phyloP scores from a whole-genome alignment of 2,329 filamentous ascomycete genomes.

The Pyricularia sp. region DNA sequence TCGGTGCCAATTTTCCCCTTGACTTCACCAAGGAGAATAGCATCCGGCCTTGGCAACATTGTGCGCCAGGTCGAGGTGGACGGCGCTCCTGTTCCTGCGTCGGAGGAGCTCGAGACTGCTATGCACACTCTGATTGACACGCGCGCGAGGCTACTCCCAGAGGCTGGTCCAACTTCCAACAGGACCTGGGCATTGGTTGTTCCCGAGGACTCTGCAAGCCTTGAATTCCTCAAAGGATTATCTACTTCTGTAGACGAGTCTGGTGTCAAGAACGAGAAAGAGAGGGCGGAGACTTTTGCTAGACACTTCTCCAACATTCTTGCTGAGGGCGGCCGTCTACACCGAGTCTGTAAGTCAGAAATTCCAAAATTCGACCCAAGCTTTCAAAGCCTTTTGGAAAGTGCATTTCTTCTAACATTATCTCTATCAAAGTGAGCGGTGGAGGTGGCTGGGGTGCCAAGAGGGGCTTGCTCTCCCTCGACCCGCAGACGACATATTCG shows the following conservation, averaged over 20 bases:
- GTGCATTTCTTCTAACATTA: conserved; percentile 9
- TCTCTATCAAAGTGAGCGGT: conserved; percentile 51
- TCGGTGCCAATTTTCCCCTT: conserved; percentile 48
- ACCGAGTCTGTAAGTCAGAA: conserved; percentile 31
- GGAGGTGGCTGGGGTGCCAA: conserved; percentile 81
- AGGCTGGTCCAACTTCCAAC: conserved; percentile 1
- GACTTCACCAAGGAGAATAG: conserved; percentile 52
- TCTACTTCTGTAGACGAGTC: background rate
- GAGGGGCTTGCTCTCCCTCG: conserved; percentile 67
- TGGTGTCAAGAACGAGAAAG: background rate
- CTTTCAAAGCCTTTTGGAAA: background rate
- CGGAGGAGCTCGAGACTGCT: conserved; percentile 58
- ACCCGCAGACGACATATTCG: conserved; percentile 54
- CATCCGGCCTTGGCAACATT: conserved; percentile 69
- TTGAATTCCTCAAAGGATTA: background rate
- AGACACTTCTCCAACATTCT: conserved; percentile 23
- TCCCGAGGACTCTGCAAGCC: conserved; percentile 23
- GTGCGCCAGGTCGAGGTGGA: conserved; percentile 49
- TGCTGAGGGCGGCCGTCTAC: conserved; percentile 33
- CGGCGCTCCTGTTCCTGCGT: conserved; percentile 45
- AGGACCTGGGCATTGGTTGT: conserved; percentile 58
- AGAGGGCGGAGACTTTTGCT: background rate
- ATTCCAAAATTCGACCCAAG: background rate
- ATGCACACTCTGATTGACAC: conserved; percentile 50
- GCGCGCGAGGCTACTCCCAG: conserved; percentile 17